Evolutionary conservation across 495 filamentous ascomycete species (phyloP).

Genomic region (Xylona heveae): DNA sequence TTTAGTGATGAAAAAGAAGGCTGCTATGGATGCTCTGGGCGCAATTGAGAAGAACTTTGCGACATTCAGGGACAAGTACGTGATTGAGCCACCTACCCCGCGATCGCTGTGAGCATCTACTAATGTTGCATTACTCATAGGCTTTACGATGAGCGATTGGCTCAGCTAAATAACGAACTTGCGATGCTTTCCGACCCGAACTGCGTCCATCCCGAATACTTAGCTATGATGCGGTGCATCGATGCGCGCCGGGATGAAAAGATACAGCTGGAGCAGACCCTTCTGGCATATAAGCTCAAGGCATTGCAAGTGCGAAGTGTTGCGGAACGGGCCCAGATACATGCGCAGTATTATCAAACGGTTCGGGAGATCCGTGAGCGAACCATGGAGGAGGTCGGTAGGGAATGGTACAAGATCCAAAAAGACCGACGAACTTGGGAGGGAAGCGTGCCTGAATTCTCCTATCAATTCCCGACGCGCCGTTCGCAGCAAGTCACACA

Average conservation of each 20-base stretch:
- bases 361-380: slow-evolving; percentile 62
- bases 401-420: slow-evolving; percentile 78
- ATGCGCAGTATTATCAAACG: slow-evolving; percentile 70
- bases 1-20: slow-evolving; percentile 55
- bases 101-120: neutral
- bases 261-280: slow-evolving; percentile 46
- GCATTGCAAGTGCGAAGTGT: slow-evolving; percentile 49
- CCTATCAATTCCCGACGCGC: slow-evolving; percentile 36
- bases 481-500: slow-evolving; percentile 51
- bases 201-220: slow-evolving; percentile 70
- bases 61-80: slow-evolving; percentile 68
- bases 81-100: neutral
- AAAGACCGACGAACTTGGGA: slow-evolving; percentile 71
- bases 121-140: slow-evolving; percentile 20
- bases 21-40: slow-evolving; percentile 57
- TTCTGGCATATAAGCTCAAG: slow-evolving; percentile 50
- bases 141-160: slow-evolving; percentile 70
- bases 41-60: slow-evolving; percentile 70
- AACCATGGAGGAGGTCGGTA: slow-evolving; percentile 56
- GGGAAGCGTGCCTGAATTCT: slow-evolving; percentile 37
- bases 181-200: slow-evolving; percentile 54
- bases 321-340: slow-evolving; percentile 60
- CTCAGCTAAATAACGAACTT: slow-evolving; percentile 62
- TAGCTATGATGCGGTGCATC: slow-evolving; percentile 67
- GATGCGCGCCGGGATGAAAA: slow-evolving; percentile 62